These are phyloP conservation scores for Jamesozyma hellenica DNA, from an alignment of 805 yeast genomes.

Conservation along the genomic window DNA sequence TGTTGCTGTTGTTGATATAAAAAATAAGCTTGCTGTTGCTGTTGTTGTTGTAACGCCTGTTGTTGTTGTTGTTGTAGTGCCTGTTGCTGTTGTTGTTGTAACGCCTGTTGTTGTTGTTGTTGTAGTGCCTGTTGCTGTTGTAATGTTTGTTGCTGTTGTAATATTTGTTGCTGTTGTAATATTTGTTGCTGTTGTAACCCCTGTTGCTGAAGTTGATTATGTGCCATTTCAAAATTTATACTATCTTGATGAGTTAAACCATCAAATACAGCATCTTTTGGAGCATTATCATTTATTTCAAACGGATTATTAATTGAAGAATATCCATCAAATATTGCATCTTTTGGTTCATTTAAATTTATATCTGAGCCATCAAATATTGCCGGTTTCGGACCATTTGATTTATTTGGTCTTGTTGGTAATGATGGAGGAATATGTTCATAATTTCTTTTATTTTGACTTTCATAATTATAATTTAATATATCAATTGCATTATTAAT, in stretches of 20 bases:
- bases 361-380: constrained; percentile 22
- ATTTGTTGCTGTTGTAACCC: constrained; percentile 14
- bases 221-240: neutral
- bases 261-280: constrained; percentile 19
- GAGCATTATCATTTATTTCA: too few species aligned
- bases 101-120: constrained; percentile 2
- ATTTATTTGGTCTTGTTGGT: constrained; percentile 31
- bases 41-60: neutral
- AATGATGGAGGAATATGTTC: constrained; percentile 22
- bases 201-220: constrained; percentile 11
- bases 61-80: constrained; percentile 2
- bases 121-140: constrained; percentile 1
- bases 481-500: constrained; percentile 50
- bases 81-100: neutral
- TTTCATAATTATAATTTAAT: constrained; percentile 19
- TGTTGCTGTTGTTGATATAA: constrained; percentile 2
- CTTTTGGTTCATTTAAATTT: constrained; percentile 5
- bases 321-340: constrained; percentile 4
- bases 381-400: constrained; percentile 28
- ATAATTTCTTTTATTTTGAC: neutral
- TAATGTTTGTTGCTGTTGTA: constrained; percentile 9
- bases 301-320: neutral
- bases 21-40: neutral
- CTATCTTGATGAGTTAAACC: constrained; percentile 7
- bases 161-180: constrained; percentile 11